These are phyloP conservation scores for Salix arbutifolia DNA, from an alignment of 345 rosid genomes.

Conservation along the genomic window DNA sequence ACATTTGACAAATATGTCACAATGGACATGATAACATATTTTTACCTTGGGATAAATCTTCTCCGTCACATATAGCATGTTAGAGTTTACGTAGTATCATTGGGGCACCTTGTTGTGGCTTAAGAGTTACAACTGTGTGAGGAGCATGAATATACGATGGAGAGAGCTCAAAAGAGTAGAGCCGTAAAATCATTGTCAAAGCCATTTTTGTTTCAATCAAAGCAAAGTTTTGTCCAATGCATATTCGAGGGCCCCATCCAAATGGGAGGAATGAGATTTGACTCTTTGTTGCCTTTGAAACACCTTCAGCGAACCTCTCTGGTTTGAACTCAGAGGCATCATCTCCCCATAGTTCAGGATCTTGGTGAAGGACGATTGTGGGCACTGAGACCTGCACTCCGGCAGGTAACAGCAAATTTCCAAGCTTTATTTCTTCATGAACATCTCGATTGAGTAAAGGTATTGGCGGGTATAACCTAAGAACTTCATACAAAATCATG, in stretches of 20 bases:
- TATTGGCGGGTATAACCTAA: conserved; percentile 11
- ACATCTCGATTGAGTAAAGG: not conserved
- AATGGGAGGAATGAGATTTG: conserved; percentile 31
- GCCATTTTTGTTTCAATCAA: conserved; percentile 55
- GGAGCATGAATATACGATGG: conserved; percentile 57
- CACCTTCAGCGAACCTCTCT: conserved; percentile 42
- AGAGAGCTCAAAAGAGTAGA: conserved; percentile 41
- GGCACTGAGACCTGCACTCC: not conserved
- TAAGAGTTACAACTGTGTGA: conserved; percentile 35
- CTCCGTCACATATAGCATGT: not conserved
- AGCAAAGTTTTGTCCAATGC: conserved; percentile 45
- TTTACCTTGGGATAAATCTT: too few relatives aligned
- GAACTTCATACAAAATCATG: conserved; percentile 21
- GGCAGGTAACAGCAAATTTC: conserved; percentile 6
- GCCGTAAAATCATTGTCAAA: conserved; percentile 45
- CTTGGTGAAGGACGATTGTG: conserved; percentile 4
- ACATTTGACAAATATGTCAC: too few relatives aligned
- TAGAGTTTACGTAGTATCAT: conserved; percentile 28
- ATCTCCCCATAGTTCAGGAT: conserved; percentile 15
- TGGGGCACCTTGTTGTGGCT: conserved; percentile 55
- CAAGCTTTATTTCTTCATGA: conserved; percentile 1
- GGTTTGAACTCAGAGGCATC: conserved; percentile 42
- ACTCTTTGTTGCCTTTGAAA: conserved; percentile 34
- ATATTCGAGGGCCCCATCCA: conserved; percentile 46
- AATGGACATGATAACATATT: too few relatives aligned